Percentiles rank a stretch among this genome's conserved stretches.
Conservation (phyloP, 2,329 filamentous ascomycete species). For the Diaporthe sp. region DNA sequence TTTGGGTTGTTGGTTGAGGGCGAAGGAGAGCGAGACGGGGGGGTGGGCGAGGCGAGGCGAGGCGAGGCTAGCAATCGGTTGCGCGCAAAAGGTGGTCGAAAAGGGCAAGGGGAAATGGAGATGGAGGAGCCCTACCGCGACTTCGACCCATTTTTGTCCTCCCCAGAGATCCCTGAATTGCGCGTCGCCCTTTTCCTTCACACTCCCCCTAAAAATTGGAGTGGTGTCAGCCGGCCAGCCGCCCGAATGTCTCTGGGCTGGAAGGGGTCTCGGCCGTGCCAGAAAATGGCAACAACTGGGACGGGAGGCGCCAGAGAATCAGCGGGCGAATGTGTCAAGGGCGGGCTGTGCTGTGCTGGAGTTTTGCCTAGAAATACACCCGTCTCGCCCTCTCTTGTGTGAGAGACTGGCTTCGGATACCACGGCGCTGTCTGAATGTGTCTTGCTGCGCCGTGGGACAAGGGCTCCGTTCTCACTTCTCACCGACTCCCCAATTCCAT, state of each 20-base stretch:
- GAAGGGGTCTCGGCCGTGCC: slow-evolving; percentile 34
- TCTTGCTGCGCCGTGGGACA: slow-evolving; percentile 21
- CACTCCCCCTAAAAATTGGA: slow-evolving; percentile 28
- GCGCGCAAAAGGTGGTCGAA: slow-evolving; percentile 25
- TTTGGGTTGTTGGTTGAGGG: slow-evolving; percentile 21
- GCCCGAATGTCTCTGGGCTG: slow-evolving; percentile 33
- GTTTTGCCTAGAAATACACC: background rate
- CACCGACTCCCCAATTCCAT: slow-evolving; percentile 21
- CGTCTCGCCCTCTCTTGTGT: slow-evolving; percentile 1
- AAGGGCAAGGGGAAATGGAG: slow-evolving; percentile 29
- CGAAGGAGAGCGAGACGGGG: slow-evolving; percentile 23
- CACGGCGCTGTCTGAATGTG: slow-evolving; percentile 8
- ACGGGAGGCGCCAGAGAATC: slow-evolving; percentile 24
- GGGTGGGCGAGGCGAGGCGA: slow-evolving; percentile 20
- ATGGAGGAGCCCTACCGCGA: slow-evolving; percentile 59
- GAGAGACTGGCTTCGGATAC: slow-evolving; percentile 10
- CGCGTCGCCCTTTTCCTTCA: slow-evolving; percentile 29
- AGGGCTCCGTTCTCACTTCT: slow-evolving; percentile 23
- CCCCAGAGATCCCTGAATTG: slow-evolving; percentile 34
- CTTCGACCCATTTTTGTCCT: slow-evolving; percentile 61
- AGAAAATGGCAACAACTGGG: slow-evolving; percentile 20
- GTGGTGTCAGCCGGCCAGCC: slow-evolving; percentile 31
- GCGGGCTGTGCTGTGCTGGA: slow-evolving; percentile 25
- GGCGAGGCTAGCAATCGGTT: slow-evolving; percentile 34
- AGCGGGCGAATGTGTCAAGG: slow-evolving; percentile 28